These are phyloP conservation scores for Colletotrichum somersetense DNA, from an alignment of 2,329 filamentous ascomycete species.

Conservation along the genomic window DNA sequence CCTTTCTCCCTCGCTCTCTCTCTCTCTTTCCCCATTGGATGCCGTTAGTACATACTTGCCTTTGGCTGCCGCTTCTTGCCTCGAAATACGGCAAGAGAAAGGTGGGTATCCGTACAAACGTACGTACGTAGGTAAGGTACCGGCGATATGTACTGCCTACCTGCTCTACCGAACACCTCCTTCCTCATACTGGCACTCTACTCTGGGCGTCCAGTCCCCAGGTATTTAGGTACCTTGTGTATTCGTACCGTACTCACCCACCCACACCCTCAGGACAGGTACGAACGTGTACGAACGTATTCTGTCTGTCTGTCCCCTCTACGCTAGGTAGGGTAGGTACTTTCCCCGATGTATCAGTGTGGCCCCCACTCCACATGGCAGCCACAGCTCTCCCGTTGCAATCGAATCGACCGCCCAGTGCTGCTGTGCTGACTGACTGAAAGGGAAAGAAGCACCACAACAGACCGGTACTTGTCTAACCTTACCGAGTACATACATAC, in stretches of 20 bases:
- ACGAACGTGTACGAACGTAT: no score
- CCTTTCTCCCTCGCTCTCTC: background rate
- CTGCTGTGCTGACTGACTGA: background rate
- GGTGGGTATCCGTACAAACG: background rate
- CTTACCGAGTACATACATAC: no score
- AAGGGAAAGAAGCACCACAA: background rate
- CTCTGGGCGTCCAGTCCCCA: no score
- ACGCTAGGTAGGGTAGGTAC: no score
- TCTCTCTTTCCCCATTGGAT: background rate
- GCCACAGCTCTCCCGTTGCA: conserved; percentile 17
- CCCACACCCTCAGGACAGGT: no score
- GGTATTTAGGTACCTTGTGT: background rate
- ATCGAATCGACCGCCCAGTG: conserved; percentile 2
- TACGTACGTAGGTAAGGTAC: no score
- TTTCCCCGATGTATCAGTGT: background rate
- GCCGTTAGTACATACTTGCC: background rate
- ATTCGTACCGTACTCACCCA: background rate
- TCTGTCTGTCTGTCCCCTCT: no score
- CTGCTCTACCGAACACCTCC: no score
- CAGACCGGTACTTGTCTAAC: background rate
- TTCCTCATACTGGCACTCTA: no score
- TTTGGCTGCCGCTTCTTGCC: background rate
- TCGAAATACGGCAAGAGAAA: background rate
- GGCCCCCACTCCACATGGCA: background rate
- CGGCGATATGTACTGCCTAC: no score